phyloP scores from a whole-genome alignment of 306 rosid genomes.

The Rubus idaeus region DNA sequence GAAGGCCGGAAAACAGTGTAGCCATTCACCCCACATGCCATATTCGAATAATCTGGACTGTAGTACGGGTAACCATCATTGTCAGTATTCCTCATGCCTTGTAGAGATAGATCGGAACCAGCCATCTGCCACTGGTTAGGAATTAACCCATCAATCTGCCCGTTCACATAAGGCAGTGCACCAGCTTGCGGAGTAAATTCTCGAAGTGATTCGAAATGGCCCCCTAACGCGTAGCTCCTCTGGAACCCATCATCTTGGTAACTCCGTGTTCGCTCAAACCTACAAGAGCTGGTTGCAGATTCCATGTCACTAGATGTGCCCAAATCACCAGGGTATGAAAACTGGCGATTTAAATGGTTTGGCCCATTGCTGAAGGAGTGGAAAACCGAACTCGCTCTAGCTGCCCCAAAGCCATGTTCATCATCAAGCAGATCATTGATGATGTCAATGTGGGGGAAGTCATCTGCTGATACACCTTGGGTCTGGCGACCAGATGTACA shows the following conservation, averaged over 20 bases:
- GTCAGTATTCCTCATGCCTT: conserved; percentile 57
- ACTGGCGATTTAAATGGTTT: conserved; percentile 61
- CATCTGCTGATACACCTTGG: conserved; percentile 73
- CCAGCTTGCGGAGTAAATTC: conserved; percentile 56
- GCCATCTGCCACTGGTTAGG: conserved; percentile 75
- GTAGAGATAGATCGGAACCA: conserved; percentile 53
- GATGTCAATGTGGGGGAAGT: conserved; percentile 95
- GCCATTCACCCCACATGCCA: conserved; percentile 65
- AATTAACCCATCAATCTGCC: conserved; percentile 73
- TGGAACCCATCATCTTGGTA: conserved; percentile 65
- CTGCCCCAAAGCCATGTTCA: conserved; percentile 51
- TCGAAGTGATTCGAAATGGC: conserved; percentile 54
- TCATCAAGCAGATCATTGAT: conserved; percentile 96
- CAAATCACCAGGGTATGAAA: conserved; percentile 69
- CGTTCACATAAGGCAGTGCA: conserved; percentile 51
- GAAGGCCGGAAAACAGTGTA: conserved; percentile 85
- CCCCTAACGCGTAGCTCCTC: conserved; percentile 48
- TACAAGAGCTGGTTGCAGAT: conserved; percentile 69
- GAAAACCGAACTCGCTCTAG: conserved; percentile 40
- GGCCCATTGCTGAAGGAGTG: conserved; percentile 48
- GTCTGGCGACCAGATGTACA: conserved; percentile 67
- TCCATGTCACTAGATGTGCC: conserved; percentile 53
- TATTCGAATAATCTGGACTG: conserved; percentile 63
- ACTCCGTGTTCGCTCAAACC: conserved; percentile 84
- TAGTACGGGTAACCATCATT: conserved; percentile 60